These are phyloP conservation scores for Tulasnella calospora DNA, from an alignment of 768 basidiomycete genomes.

Conservation along the genomic window DNA sequence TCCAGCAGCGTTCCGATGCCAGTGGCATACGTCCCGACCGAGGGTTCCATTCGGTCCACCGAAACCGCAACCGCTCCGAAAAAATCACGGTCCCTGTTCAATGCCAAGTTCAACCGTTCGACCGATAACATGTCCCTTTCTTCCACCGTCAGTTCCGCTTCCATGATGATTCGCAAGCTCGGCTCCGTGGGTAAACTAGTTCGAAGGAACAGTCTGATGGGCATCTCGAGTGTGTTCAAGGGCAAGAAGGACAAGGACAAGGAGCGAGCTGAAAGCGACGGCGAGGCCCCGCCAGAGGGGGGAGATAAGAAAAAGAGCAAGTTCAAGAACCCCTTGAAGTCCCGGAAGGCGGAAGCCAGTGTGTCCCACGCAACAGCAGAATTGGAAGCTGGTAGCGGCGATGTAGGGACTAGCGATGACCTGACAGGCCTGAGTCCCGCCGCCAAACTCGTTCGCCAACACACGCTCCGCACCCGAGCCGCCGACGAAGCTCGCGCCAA, in stretches of 20 bases:
- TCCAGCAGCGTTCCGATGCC: conserved; percentile 32
- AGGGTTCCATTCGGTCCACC: conserved; percentile 24
- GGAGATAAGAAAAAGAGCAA: conserved; percentile 46
- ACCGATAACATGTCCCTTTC: conserved; percentile 95
- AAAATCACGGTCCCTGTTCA: conserved; percentile 74
- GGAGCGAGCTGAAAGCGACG: conserved; percentile 46
- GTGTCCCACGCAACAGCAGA: conserved; percentile 83
- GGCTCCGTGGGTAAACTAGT: conserved; percentile 87
- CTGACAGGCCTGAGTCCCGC: conserved; percentile 82
- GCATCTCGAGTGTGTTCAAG: conserved; percentile 92
- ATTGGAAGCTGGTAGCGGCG: conserved; percentile 52
- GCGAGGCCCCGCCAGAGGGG: conserved; percentile 37
- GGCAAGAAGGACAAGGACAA: conserved; percentile 54
- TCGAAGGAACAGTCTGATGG: conserved; percentile 79
- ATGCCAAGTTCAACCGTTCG: conserved; percentile 76
- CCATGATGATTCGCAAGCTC: conserved; percentile 94
- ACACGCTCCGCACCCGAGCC: conserved; percentile 75
- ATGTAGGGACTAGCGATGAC: conserved; percentile 35
- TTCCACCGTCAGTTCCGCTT: conserved; percentile 90
- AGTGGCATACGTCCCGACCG: conserved; percentile 32
- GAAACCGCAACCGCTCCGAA: conserved; percentile 41
- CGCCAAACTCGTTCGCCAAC: conserved; percentile 82
- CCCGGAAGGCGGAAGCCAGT: conserved; percentile 59
- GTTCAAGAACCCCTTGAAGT: conserved; percentile 55
- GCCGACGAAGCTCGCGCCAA: conserved; percentile 65